Conservation (phyloP, 371 early-diverging fungal species). For the Phascolomyces articulosus region DNA sequence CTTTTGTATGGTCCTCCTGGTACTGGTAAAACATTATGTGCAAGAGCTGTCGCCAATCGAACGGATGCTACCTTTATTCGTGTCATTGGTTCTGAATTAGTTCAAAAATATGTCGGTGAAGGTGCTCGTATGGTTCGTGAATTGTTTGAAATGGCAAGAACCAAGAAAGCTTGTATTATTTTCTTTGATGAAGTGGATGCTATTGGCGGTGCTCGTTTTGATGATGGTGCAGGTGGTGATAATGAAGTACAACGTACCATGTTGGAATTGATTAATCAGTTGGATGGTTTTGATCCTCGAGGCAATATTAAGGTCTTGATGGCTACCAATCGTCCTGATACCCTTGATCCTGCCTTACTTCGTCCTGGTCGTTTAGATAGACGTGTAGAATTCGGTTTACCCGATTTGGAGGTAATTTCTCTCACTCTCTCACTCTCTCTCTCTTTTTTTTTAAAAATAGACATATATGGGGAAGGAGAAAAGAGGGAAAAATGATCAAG, state of each 20-base stretch:
- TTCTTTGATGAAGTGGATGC: conserved; percentile 99
- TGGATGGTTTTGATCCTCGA: conserved; percentile 99
- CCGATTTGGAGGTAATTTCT: conserved; percentile 77
- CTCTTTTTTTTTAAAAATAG: too few species aligned
- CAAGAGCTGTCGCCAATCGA: conserved; percentile 99
- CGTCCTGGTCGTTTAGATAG: conserved; percentile 99
- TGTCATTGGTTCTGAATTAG: conserved; percentile 98
- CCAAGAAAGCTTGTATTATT: conserved; percentile 84
- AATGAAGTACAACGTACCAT: conserved; percentile 99
- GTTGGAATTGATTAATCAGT: conserved; percentile 99
- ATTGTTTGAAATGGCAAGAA: conserved; percentile 99
- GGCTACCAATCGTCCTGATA: conserved; percentile 99
- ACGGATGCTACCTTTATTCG: conserved; percentile 99
- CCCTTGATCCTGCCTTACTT: conserved; percentile 97
- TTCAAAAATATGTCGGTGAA: conserved; percentile 99
- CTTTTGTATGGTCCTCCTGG: conserved; percentile 99
- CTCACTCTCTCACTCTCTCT: too few species aligned
- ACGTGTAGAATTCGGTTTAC: conserved; percentile 99
- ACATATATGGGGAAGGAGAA: too few species aligned
- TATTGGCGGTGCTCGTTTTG: conserved; percentile 96
- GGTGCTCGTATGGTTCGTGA: conserved; percentile 99
- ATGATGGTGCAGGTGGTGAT: conserved; percentile 89
- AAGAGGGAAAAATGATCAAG: too few species aligned
- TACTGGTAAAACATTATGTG: conserved; percentile 99
- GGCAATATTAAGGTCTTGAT: conserved; percentile 99